These are phyloP conservation scores for Xylaria digitata DNA, from an alignment of 2,329 filamentous ascomycete species.

Conservation along the genomic window DNA sequence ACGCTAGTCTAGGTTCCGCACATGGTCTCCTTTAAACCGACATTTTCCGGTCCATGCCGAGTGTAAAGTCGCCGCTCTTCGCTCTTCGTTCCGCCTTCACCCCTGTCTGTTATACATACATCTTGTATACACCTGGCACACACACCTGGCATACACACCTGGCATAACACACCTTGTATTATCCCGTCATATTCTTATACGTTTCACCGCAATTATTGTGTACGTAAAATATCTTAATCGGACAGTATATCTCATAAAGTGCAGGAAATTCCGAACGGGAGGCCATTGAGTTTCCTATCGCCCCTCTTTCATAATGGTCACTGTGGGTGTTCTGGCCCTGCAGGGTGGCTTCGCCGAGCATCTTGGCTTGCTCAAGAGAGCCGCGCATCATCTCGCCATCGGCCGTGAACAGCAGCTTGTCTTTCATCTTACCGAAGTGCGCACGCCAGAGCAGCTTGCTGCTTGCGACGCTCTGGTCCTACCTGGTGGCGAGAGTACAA, in stretches of 20 bases:
- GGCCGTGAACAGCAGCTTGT: conserved; percentile 4
- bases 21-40: conserved; percentile 19
- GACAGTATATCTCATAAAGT: neutral
- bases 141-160: neutral
- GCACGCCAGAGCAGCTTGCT: conserved; percentile 76
- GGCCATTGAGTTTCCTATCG: neutral
- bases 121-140: neutral
- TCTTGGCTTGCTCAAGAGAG: conserved; percentile 77
- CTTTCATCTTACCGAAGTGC: conserved; percentile 74
- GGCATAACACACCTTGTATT: neutral
- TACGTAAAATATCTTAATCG: neutral
- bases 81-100: conserved; percentile 17
- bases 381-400: conserved; percentile 63
- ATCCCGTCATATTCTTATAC: neutral
- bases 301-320: conserved; percentile 52
- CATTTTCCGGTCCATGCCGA: conserved; percentile 32
- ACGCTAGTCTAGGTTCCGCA: conserved; percentile 10
- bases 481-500: conserved; percentile 94
- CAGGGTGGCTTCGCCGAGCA: conserved; percentile 96
- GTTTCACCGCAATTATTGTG: neutral
- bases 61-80: neutral
- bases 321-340: conserved; percentile 75
- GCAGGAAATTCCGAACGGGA: neutral
- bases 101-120: conserved; percentile 8
- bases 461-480: conserved; percentile 86